Evolutionary conservation across 225 moss, liverwort and hornwort species (phyloP).

Genomic region (Marchantia polymorpha): DNA sequence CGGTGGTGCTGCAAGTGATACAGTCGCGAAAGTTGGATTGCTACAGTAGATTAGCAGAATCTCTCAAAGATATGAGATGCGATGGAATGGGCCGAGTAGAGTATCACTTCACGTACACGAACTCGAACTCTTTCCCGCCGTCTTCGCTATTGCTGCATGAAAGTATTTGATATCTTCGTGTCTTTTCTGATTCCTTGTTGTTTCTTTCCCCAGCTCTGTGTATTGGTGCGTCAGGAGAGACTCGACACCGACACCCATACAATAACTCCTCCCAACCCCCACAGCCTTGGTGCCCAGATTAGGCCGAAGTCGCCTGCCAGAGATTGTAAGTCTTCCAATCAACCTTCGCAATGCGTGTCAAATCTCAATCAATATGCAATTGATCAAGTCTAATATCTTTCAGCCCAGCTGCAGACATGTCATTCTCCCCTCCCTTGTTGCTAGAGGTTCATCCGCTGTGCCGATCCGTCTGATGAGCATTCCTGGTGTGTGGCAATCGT

Average conservation of each 20-base stretch:
- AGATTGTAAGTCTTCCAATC: slow-evolving; percentile 25
- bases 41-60: too few species aligned
- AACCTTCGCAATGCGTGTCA: not conserved
- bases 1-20: too few species aligned
- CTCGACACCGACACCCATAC: not conserved
- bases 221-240: slow-evolving; percentile 30
- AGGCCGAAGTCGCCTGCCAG: slow-evolving; percentile 28
- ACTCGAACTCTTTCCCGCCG: too few species aligned
- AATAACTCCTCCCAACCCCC: slow-evolving; percentile 12
- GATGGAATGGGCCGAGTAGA: too few species aligned
- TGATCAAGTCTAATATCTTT: not conserved
- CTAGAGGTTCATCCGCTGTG: not conserved
- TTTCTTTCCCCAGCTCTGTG: not conserved
- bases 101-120: too few species aligned
- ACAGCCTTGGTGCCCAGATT: slow-evolving; percentile 25
- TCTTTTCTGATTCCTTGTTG: not conserved
- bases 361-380: not conserved
- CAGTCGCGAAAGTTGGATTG: too few species aligned
- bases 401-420: not conserved
- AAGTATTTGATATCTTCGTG: too few species aligned
- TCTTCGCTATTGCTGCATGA: too few species aligned
- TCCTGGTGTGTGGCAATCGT: not conserved
- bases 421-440: not conserved
- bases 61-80: too few species aligned
- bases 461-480: not conserved